phyloP scores from a whole-genome alignment of 2,329 filamentous ascomycete genomes.

The Westerdykella aurantiaca region DNA sequence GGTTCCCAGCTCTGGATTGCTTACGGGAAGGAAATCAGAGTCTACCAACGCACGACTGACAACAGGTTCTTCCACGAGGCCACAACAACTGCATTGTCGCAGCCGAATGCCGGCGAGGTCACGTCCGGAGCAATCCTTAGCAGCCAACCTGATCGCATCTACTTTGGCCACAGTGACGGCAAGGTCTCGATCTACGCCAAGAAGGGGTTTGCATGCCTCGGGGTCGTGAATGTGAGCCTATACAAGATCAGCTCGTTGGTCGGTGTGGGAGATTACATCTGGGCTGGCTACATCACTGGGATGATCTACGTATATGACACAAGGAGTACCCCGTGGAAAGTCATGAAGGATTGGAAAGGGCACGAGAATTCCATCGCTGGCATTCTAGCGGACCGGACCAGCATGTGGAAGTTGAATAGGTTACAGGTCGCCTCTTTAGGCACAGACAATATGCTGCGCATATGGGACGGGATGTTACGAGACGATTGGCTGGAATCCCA shows the following conservation, averaged over 20 bases:
- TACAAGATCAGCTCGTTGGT: constrained; percentile 91
- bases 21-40: constrained; percentile 75
- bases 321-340: constrained; percentile 71
- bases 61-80: constrained; percentile 69
- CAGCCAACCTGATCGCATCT: constrained; percentile 70
- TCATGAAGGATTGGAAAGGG: constrained; percentile 92
- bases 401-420: constrained; percentile 77
- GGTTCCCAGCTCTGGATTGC: constrained; percentile 83
- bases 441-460: constrained; percentile 73
- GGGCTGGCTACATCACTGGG: constrained; percentile 92
- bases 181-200: constrained; percentile 91
- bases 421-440: constrained; percentile 82
- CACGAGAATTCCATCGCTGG: constrained; percentile 77
- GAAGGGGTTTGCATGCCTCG: constrained; percentile 69
- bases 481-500: constrained; percentile 90
- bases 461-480: constrained; percentile 90
- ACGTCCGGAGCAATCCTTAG: constrained; percentile 74
- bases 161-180: constrained; percentile 87
- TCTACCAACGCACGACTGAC: constrained; percentile 69
- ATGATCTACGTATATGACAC: constrained; percentile 93
- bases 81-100: constrained; percentile 62
- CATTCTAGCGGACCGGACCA: constrained; percentile 71
- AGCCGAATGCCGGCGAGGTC: constrained; percentile 75
- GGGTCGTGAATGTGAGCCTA: constrained; percentile 76
- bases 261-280: constrained; percentile 75